phyloP scores from a whole-genome alignment of 2,329 filamentous ascomycete species.

The Plenodomus lindquistii region DNA sequence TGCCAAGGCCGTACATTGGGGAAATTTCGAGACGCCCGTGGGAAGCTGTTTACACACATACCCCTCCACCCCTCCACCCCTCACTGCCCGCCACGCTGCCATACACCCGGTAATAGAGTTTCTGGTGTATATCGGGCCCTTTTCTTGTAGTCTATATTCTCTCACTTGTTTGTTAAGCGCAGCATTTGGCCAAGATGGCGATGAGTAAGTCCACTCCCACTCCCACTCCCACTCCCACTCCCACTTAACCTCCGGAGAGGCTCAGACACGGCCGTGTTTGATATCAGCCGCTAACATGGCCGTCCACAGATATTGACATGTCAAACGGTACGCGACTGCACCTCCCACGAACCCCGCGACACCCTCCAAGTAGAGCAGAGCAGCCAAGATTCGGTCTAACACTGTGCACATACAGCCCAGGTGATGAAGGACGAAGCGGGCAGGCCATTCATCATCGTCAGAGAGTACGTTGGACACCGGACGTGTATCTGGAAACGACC shows the following conservation, averaged over 20 bases:
- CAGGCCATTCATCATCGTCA: constrained; percentile 94
- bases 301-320: constrained; percentile 72
- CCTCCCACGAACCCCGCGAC: constrained; percentile 2
- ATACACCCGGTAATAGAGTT: constrained; percentile 8
- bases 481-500: neutral
- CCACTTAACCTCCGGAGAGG: constrained; percentile 14
- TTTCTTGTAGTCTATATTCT: constrained; percentile 3
- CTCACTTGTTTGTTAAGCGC: constrained; percentile 9
- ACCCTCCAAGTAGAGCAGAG: constrained; percentile 6
- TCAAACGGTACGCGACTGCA: constrained; percentile 68
- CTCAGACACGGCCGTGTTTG: neutral
- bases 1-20: constrained; percentile 26
- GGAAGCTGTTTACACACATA: constrained; percentile 27
- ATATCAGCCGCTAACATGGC: constrained; percentile 28
- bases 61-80: constrained; percentile 35
- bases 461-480: constrained; percentile 71
- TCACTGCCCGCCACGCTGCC: neutral
- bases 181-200: constrained; percentile 34
- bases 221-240: constrained; percentile 12
- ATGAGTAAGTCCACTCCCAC: constrained; percentile 43
- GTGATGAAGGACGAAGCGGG: constrained; percentile 97
- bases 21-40: constrained; percentile 29
- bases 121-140: constrained; percentile 1
- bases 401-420: constrained; percentile 55
- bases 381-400: constrained; percentile 24